These are phyloP conservation scores for Hypocreales sp. DNA, from an alignment of 2,329 filamentous ascomycete genomes.

Conservation along the genomic window DNA sequence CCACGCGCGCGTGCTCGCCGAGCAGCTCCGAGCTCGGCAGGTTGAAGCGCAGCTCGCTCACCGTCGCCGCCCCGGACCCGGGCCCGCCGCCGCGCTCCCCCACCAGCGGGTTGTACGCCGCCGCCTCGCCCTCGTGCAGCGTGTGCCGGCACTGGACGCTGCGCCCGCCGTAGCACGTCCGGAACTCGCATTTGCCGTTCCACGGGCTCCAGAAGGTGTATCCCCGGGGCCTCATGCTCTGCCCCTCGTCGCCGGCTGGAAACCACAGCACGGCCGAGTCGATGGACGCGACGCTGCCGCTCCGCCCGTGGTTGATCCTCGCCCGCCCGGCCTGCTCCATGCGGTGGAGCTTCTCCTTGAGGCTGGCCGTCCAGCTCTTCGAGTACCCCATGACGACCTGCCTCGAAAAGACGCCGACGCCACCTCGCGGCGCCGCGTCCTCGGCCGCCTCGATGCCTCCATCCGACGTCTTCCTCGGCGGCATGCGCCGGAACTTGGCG, in stretches of 20 bases:
- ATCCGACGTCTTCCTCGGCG: constrained; percentile 21
- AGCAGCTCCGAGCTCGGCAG: constrained; percentile 47
- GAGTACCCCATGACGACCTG: constrained; percentile 43
- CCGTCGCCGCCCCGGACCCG: constrained; percentile 22
- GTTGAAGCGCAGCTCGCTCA: constrained; percentile 86
- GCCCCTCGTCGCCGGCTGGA: not conserved
- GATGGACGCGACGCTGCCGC: constrained; percentile 15
- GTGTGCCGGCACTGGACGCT: constrained; percentile 60
- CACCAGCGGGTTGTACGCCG: constrained; percentile 28
- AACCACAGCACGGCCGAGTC: constrained; percentile 7
- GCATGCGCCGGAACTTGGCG: constrained; percentile 38
- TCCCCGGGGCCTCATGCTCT: constrained; percentile 35
- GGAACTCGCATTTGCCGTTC: constrained; percentile 77
- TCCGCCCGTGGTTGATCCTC: constrained; percentile 12
- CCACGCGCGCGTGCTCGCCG: constrained; percentile 15
- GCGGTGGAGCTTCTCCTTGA: constrained; percentile 28
- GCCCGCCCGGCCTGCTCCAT: constrained; percentile 11
- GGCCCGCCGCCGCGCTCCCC: constrained; percentile 15
- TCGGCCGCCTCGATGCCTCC: constrained; percentile 4
- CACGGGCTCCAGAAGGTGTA: constrained; percentile 78
- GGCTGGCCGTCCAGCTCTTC: constrained; percentile 30
- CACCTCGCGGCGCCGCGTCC: constrained; percentile 4
- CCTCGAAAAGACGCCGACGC: constrained; percentile 28
- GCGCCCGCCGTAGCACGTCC: constrained; percentile 60
- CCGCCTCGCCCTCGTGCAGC: constrained; percentile 28